Percentiles rank a stretch among this genome's conserved stretches.
phyloP scores from a whole-genome alignment of 108 stramenopile species.

The Asterionellopsis glacialis region DNA sequence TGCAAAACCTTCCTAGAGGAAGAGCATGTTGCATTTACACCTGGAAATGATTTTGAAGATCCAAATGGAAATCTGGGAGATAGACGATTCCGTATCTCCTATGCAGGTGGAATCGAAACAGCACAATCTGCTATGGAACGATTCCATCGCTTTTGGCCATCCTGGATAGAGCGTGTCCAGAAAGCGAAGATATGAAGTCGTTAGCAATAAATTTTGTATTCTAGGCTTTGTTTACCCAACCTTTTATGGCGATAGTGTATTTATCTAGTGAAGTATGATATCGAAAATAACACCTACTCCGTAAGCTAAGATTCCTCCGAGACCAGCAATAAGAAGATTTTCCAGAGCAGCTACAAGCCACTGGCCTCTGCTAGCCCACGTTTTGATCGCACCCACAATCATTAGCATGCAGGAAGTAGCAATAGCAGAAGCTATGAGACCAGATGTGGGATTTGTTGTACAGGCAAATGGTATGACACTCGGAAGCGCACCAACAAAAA shows the following conservation, averaged over 20 bases:
- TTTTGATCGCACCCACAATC: slow-evolving; percentile 64
- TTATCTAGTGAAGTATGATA: slow-evolving; percentile 16
- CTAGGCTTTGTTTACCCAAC: background rate
- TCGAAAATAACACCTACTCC: slow-evolving; percentile 56
- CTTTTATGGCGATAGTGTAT: background rate
- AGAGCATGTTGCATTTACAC: slow-evolving; percentile 81
- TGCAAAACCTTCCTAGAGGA: slow-evolving; percentile 68
- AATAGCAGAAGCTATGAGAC: slow-evolving; percentile 41
- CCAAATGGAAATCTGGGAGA: slow-evolving; percentile 56
- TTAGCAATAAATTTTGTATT: no score
- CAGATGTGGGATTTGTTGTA: slow-evolving; percentile 22
- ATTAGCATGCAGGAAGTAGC: slow-evolving; percentile 36
- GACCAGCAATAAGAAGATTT: slow-evolving; percentile 64
- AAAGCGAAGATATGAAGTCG: slow-evolving; percentile 13
- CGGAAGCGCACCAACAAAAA: slow-evolving; percentile 58
- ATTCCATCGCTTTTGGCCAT: slow-evolving; percentile 66
- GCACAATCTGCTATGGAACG: slow-evolving; percentile 56
- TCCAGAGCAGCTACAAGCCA: slow-evolving; percentile 50
- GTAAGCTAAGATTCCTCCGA: slow-evolving; percentile 66
- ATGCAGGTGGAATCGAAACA: slow-evolving; percentile 73
- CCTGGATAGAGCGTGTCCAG: slow-evolving; percentile 36
- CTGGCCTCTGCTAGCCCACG: slow-evolving; percentile 68
- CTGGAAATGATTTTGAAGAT: slow-evolving; percentile 92
- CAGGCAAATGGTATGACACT: slow-evolving; percentile 61
- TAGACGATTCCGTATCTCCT: slow-evolving; percentile 80